Base-by-base conservation (phyloP, 768 basidiomycete genomes). In the Phaeolepiota aurea region DNA sequence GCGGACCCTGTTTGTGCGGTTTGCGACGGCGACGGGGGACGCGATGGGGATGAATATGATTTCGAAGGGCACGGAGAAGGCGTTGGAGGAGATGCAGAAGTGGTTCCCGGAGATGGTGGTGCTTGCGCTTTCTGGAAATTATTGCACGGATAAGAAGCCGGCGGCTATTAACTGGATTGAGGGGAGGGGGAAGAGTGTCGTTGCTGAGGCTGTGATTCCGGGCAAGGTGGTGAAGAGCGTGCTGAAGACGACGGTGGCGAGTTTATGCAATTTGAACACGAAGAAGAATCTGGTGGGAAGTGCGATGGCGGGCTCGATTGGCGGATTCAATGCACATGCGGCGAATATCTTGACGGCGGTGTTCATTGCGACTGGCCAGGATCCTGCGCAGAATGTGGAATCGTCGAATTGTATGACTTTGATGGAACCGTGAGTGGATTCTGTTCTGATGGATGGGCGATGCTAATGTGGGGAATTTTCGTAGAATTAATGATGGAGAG, bases 31-130 rank as follows among this genome's bases (percentile, higher is more conserved):
- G 41, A 98, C 96, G 0, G 96, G 93, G 20, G 94, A 98, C 54
- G 94, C 96, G 31, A 99, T 98, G 94, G 96, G 96, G 13, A 99
- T 99, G 96, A 99, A 99, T 71, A 99, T 98, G 96, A 96, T 98
- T 55, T 88, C 86, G 5, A 99, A 99, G 65, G 96, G 93, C 2
- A 92, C 91, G 7, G 96, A 98, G 68, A 87, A 87, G 63, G 92
- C 92, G 15, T 74, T 99, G 10, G 90, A 85, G 53, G 74, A 71
- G 15, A 72, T 90, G 74, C 71, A 74, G 50, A 68, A 70, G 37
- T 62, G 80, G 52, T 99, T 90, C 69, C 94, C 94, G 3, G 81
- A 83, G 45, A 97, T 97, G 93, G 61, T 79, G 41, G 79, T 91
- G 31, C 74, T 96, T 22, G 87, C 94, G 5, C 74, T 99, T 12